Percentiles rank a stretch among this genome's conserved stretches.
Conservation (phyloP, 352 stramenopile species). For the Globisporangium sylvaticum region DNA sequence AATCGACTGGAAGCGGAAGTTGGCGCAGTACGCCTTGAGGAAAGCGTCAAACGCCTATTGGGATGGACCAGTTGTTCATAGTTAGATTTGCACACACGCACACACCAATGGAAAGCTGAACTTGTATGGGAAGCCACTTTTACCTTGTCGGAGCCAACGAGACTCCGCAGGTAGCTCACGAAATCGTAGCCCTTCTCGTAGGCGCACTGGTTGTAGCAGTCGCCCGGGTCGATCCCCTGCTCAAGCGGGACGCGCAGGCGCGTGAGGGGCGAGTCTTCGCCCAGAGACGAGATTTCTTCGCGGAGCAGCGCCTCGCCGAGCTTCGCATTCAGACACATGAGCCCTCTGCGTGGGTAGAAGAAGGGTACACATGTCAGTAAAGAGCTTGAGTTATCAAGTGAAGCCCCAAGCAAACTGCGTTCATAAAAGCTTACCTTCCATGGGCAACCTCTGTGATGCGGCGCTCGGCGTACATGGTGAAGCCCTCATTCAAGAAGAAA, state of each 20-base stretch:
- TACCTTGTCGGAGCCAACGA: slow-evolving; percentile 65
- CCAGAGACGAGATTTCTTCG: slow-evolving; percentile 68
- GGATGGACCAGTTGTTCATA: neutral
- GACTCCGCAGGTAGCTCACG: slow-evolving; percentile 64
- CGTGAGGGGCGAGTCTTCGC: slow-evolving; percentile 64
- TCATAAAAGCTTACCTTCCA: slow-evolving; percentile 63
- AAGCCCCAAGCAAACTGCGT: neutral
- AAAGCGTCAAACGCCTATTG: slow-evolving; percentile 63
- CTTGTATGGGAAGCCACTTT: neutral
- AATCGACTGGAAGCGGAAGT: slow-evolving; percentile 77
- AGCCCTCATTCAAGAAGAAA: slow-evolving; percentile 89
- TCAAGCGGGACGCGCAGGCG: slow-evolving; percentile 66
- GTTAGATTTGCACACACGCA: neutral
- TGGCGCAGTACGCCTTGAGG: slow-evolving; percentile 55
- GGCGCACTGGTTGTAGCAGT: slow-evolving; percentile 80
- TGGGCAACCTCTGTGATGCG: slow-evolving; percentile 64
- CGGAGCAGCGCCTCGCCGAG: slow-evolving; percentile 59
- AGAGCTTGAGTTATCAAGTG: neutral
- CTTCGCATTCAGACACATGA: slow-evolving; percentile 73
- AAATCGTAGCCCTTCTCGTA: slow-evolving; percentile 84
- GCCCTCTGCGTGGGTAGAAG: slow-evolving; percentile 21
- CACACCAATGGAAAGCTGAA: neutral
- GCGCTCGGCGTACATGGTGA: slow-evolving; percentile 83
- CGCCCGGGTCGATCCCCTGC: slow-evolving; percentile 69
- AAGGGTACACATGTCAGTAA: neutral